These are phyloP conservation scores for Hymenoscyphus fraxineus DNA, from an alignment of 2,329 filamentous ascomycete genomes.

Conservation along the genomic window DNA sequence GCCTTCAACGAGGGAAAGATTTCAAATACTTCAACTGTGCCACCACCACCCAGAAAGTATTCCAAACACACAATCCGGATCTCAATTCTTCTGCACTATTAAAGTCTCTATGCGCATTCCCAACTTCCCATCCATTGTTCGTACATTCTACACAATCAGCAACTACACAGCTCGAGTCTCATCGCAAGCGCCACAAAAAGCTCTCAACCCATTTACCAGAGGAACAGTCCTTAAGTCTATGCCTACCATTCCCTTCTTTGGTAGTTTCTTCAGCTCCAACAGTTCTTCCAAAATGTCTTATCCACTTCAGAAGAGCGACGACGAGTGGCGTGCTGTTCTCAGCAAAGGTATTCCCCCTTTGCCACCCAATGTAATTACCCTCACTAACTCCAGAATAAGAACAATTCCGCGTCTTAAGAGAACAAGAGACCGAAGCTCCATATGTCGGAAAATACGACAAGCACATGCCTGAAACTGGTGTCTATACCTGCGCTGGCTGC, in stretches of 20 bases:
- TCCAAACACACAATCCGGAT: constrained; percentile 18
- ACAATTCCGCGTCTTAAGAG: constrained; percentile 88
- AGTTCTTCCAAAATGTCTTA: constrained; percentile 61
- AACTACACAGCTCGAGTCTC: constrained; percentile 37
- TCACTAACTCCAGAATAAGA: constrained; percentile 50
- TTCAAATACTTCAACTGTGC: constrained; percentile 24
- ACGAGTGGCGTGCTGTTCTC: constrained; percentile 87
- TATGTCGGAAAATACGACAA: constrained; percentile 82
- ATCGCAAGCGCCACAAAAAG: constrained; percentile 28
- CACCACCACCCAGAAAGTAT: constrained; percentile 15
- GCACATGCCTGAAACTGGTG: constrained; percentile 70
- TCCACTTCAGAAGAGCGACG: constrained; percentile 74
- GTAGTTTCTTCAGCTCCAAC: constrained; percentile 65
- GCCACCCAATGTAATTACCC: constrained; percentile 37
- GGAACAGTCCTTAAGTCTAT: constrained; percentile 55
- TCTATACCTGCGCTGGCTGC: constrained; percentile 87
- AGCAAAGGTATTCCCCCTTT: constrained; percentile 51
- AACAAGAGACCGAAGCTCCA: constrained; percentile 86
- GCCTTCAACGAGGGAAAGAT: constrained; percentile 10
- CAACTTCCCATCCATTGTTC: constrained; percentile 44
- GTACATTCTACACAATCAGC: constrained; percentile 45
- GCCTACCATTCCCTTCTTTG: constrained; percentile 74
- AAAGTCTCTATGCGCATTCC: constrained; percentile 48
- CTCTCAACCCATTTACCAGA: constrained; percentile 36
- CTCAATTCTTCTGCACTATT: constrained; percentile 16